These are phyloP conservation scores for Cutaneotrichosporon cavernicola DNA, from an alignment of 1,284 basidiomycete genomes.

Conservation along the genomic window DNA sequence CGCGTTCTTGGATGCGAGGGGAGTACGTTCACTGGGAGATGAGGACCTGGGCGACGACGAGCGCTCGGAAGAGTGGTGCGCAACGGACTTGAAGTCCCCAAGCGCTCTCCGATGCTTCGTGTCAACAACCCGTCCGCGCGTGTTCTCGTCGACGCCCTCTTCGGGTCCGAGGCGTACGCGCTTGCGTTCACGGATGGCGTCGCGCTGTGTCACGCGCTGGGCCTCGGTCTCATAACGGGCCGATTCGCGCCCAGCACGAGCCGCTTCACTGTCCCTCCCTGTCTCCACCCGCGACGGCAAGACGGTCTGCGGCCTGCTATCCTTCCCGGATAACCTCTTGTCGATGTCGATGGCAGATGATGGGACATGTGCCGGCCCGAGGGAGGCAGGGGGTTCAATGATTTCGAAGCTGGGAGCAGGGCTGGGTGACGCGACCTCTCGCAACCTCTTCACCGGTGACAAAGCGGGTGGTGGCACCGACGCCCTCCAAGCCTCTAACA, in stretches of 20 bases:
- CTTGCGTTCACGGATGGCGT: slow-evolving; percentile 15
- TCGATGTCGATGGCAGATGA: slow-evolving; percentile 30
- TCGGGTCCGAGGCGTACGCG: slow-evolving; percentile 9
- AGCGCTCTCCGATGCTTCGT: slow-evolving; percentile 10
- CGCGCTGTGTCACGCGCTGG: slow-evolving; percentile 4
- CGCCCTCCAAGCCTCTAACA: neutral
- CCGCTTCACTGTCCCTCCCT: slow-evolving; percentile 6
- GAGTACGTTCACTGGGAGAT: slow-evolving; percentile 16
- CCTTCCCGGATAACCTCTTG: slow-evolving; percentile 30
- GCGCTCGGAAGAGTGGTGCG: slow-evolving; percentile 19
- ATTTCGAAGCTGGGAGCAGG: neutral
- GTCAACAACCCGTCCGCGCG: neutral
- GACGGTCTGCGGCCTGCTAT: slow-evolving; percentile 17
- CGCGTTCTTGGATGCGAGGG: slow-evolving; percentile 1
- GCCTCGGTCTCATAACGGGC: slow-evolving; percentile 9
- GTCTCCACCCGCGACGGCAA: slow-evolving; percentile 24
- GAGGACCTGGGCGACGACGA: slow-evolving; percentile 21
- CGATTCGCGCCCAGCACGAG: neutral
- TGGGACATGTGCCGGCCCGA: slow-evolving; percentile 20
- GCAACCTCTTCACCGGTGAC: neutral
- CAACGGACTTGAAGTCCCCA: slow-evolving; percentile 24
- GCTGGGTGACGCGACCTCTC: neutral
- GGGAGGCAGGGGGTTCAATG: neutral
- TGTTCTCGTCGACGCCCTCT: slow-evolving; percentile 5
- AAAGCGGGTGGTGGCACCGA: neutral